Base-by-base conservation (phyloP, 148 eudicot genomes). In the Vaccinium myrtillus region DNA sequence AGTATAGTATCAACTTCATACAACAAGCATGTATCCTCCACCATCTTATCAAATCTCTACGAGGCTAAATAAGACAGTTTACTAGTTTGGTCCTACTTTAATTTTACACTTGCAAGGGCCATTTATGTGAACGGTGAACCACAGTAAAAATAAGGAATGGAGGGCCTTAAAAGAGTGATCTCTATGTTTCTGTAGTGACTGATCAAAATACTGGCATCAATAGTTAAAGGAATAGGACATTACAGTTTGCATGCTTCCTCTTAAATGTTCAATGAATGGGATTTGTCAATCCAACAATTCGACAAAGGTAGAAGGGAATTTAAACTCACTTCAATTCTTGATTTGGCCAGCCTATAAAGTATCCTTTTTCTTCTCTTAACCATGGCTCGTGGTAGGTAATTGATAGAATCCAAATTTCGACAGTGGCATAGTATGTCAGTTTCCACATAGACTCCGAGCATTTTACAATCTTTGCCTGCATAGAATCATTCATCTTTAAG, bases 361-460 rank as follows among this genome's bases (percentile, higher is more conserved):
- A 94, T 82, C 87, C 93, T 65, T 89, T 81, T 67, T 85, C 87
- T 85, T 94, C 93, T 81, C 76, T 86, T 87, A 94, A 95, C 98
- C 98, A 95, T 25, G 96, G 89, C 85, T 97, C 96, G 2, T 86
- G 84, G 88, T 88, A 90, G 69, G 87, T 71, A 86, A 90, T 84
- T 80, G 79, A 82, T 83, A 97, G 86, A 83, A 94, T 74, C 80
- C 90, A 94, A 39, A 83, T 82, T 87, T 95, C 99, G 59, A 90
- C 89, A 75, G 91, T 87, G 69, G 93, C 96, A 87, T 97, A 97
- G 90, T 97, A 97, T 27, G 90, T 88, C 53, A 97, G 87, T 88
- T 97, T 97, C 99, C 99, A 97, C 90, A 97, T 87, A 39, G 98
- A 97, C 90, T 97, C 98, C 2, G 96, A 90, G 86, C 95, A 91